Percentiles rank a stretch among this genome's conserved stretches.
Evolutionary conservation across 179 eudicot genomes (phyloP).

Genomic region (Silene noctiflora): DNA sequence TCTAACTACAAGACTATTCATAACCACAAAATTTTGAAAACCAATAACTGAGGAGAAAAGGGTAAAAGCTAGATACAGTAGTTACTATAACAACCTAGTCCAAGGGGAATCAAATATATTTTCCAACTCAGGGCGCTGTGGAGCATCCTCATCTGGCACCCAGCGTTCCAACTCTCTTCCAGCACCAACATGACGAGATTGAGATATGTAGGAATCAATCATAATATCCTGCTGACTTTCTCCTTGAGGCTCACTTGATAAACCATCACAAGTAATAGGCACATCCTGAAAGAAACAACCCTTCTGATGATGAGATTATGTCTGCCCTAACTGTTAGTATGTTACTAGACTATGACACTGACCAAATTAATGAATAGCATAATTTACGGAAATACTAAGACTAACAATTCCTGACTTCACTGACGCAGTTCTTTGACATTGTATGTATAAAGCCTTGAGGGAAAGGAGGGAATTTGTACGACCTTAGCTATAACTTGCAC

Average conservation of each 20-base stretch:
- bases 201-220: constrained; percentile 88
- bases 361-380: neutral
- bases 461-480: constrained; percentile 11
- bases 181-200: constrained; percentile 61
- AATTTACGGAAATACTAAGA: neutral
- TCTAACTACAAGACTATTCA: neutral
- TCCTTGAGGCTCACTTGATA: constrained; percentile 51
- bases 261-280: constrained; percentile 60
- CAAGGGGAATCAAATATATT: constrained; percentile 69
- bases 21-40: neutral
- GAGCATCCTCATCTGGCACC: constrained; percentile 78
- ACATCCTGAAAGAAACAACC: constrained; percentile 58
- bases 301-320: constrained; percentile 8
- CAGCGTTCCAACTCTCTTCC: constrained; percentile 86
- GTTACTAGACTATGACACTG: neutral
- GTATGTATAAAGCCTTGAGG: constrained; percentile 3
- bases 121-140: constrained; percentile 67
- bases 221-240: constrained; percentile 69
- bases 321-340: neutral
- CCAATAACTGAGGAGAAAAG: neutral
- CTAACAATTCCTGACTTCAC: neutral
- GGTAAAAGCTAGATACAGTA: constrained; percentile 12
- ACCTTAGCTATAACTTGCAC: constrained; percentile 96
- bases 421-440: neutral
- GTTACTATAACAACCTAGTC: constrained; percentile 57